Base-by-base conservation (phyloP, 495 filamentous ascomycete genomes). In the Podospora pseudopauciseta region DNA sequence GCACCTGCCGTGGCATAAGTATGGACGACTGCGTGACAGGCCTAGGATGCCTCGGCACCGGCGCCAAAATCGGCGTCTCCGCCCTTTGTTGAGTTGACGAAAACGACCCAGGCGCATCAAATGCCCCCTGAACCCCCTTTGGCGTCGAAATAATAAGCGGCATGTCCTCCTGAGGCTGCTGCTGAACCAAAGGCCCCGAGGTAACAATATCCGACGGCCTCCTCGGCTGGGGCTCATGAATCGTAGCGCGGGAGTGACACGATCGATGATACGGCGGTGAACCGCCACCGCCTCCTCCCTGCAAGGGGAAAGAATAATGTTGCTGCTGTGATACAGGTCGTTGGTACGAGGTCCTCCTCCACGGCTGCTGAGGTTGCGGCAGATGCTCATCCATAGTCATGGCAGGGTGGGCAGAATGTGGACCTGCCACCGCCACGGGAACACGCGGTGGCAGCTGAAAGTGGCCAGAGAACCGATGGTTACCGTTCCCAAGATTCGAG, bases 81-180 rank as follows among this genome's bases (percentile, higher is more conserved):
- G 69, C 67, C 6, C 75, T 67, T 4, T 55, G 70, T 49, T 49
- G 39, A 11, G 39, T 74, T 69, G 19, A 23, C 23, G 23, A 76
- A 72, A 44, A 63, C 28, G 32, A 71, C 68, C n/a, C 70, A 18
- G 79, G 74, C 11, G 74, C 67, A 61, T 84, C 82, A 64, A 77
- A 83, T 3, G 76, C 80, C 57, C 79, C 81, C 13, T 74, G 71
- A 28, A 83, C 82, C 67, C 78, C 82, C 32, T 73, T 80, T 49
- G 80, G 82, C 6, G 80, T 84, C 75, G 78, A 82, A 65, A 83
- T 82, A 65, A 84, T 83, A 7, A 84, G 79, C 9, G 83, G 81
- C 49, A 82, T 80, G 11, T 80, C 79, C 26, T 78, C 72, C 19
- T 65, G 65, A 2, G 66, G 72, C 9, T 60, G 72, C 9, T 60